These are phyloP conservation scores for Trifolium fragiferum DNA, from an alignment of 306 rosid species.

Conservation along the genomic window DNA sequence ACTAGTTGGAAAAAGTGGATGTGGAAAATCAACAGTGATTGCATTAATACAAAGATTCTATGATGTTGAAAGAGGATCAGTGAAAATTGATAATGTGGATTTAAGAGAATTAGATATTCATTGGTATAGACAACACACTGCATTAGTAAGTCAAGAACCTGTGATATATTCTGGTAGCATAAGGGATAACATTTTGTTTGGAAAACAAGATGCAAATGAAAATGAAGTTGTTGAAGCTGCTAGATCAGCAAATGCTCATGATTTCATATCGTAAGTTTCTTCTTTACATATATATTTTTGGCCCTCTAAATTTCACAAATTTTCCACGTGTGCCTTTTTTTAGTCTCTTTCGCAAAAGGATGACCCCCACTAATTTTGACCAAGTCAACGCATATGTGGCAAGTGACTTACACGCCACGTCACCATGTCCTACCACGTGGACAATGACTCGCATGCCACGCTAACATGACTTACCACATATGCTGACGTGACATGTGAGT, in stretches of 20 bases:
- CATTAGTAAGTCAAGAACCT: slow-evolving; percentile 96
- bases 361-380: no score
- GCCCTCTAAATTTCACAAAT: no score
- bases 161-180: slow-evolving; percentile 77
- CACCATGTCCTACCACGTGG: no score
- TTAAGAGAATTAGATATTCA: slow-evolving; percentile 75
- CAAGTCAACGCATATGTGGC: no score
- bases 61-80: slow-evolving; percentile 75
- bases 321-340: no score
- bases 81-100: slow-evolving; percentile 81
- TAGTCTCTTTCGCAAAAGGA: no score
- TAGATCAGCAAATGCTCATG: slow-evolving; percentile 86
- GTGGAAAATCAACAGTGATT: slow-evolving; percentile 93
- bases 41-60: slow-evolving; percentile 81
- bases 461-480: no score
- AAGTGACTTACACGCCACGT: no score
- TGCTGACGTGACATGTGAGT: no score
- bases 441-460: no score
- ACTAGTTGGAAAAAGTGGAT: slow-evolving; percentile 87
- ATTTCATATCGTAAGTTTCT: slow-evolving; percentile 82
- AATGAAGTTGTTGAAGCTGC: slow-evolving; percentile 83
- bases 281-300: no score
- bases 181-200: slow-evolving; percentile 75
- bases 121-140: slow-evolving; percentile 78
- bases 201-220: slow-evolving; percentile 78